These are phyloP conservation scores for Didymella segeticola DNA, from an alignment of 2,329 filamentous ascomycete species.

Conservation along the genomic window DNA sequence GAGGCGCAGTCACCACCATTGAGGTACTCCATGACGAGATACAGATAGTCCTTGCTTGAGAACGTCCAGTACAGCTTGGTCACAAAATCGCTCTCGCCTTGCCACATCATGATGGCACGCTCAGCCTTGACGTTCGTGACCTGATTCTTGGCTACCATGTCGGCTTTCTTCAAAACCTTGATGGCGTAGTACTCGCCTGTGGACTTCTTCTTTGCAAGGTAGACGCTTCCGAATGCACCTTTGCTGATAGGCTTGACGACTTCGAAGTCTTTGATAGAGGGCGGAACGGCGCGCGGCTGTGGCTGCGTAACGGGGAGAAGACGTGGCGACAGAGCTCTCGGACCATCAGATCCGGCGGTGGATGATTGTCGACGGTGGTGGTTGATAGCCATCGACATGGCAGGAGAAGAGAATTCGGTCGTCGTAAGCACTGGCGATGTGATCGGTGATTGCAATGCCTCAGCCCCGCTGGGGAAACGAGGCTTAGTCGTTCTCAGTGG, in stretches of 20 bases:
- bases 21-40: slow-evolving; percentile 98
- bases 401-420: slow-evolving; percentile 81
- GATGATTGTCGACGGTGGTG: slow-evolving; percentile 93
- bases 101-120: slow-evolving; percentile 99
- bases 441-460: slow-evolving; percentile 80
- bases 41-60: slow-evolving; percentile 98
- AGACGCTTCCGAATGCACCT: slow-evolving; percentile 96
- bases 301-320: slow-evolving; percentile 78
- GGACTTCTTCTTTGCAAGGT: slow-evolving; percentile 97
- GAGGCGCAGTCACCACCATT: slow-evolving; percentile 98
- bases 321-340: slow-evolving; percentile 79
- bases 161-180: slow-evolving; percentile 98
- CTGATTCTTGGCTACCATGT: slow-evolving; percentile 99
- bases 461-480: slow-evolving; percentile 67
- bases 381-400: slow-evolving; percentile 61
- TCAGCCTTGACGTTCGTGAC: slow-evolving; percentile 99
- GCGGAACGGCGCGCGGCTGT: slow-evolving; percentile 85
- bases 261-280: slow-evolving; percentile 98
- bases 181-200: slow-evolving; percentile 99
- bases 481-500: slow-evolving; percentile 87
- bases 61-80: slow-evolving; percentile 99
- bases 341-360: slow-evolving; percentile 74
- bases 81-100: slow-evolving; percentile 98
- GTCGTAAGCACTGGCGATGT: slow-evolving; percentile 85
- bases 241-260: slow-evolving; percentile 99